These are phyloP conservation scores for Diaporthe velutina DNA, from an alignment of 2,329 filamentous ascomycete genomes.

Conservation along the genomic window DNA sequence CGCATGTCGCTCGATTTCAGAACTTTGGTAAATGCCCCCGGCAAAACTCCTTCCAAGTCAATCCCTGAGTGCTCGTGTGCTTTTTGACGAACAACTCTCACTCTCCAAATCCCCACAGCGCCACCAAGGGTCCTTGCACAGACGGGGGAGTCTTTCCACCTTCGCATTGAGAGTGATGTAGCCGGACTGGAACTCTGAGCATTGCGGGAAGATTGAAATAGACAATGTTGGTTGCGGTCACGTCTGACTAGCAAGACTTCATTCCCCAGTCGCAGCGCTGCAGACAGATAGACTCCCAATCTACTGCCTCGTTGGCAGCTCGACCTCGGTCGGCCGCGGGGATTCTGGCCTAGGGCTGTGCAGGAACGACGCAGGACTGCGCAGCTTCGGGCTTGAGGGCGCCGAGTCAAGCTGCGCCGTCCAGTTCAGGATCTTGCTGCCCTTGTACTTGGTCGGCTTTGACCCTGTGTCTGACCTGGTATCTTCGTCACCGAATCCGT, in stretches of 20 bases:
- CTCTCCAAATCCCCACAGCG: background rate
- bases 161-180: background rate
- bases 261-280: background rate
- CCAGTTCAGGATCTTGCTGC: constrained; percentile 36
- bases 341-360: constrained; percentile 21
- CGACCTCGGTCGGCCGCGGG: background rate
- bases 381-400: constrained; percentile 24
- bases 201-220: background rate
- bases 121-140: background rate
- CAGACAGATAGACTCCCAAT: background rate
- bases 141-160: background rate
- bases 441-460: constrained; percentile 35
- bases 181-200: background rate
- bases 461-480: constrained; percentile 10
- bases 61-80: background rate
- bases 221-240: background rate
- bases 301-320: constrained; percentile 15
- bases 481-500: constrained; percentile 17
- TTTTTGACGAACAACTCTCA: background rate
- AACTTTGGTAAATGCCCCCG: background rate
- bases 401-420: constrained; percentile 30
- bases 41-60: no score
- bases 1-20: background rate
- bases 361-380: constrained; percentile 26
- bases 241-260: background rate